Evolutionary conservation across 2,329 filamentous ascomycete genomes (phyloP), one percentile per base, ranked within the genome.

Genomic region (Conoideocrella luteorostrata): DNA sequence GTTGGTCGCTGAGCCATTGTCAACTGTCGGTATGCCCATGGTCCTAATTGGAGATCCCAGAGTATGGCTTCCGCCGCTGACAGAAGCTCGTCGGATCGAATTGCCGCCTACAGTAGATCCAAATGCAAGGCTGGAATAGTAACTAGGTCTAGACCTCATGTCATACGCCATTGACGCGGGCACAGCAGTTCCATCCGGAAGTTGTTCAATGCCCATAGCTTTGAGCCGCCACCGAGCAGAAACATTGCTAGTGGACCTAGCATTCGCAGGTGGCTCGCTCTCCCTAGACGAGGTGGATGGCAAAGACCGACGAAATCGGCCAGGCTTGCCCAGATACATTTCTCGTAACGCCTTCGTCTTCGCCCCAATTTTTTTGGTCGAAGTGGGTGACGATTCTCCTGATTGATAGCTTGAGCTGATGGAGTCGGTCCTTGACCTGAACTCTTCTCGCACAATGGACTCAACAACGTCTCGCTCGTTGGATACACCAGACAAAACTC

Each of bases 181-280:
- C 3, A 77, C 52, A 47, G 72, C 74, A 38, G 71, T 68, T n/a
- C 75, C 68, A 48, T 78, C 69, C 4, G 71, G 66, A 66, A 76
- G 69, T 48, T 69, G 71, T 3, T 75, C 71, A 15, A 78, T 65
- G 9, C 69, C 70, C 69, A 72, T 71, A 33, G 69, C 69, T 41
- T 71, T 72, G 45, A 74, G 59, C 5, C 63, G 59, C 70, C 70
- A 74, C 30, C 66, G 60, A 41, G 68, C 66, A 6, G 68, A 71
- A 6, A 64, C 64, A 40, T 58, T 66, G 52, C 65, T 69, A 3
- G 55, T 43, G 9, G 59, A 55, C 29, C 52, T 54, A 3, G 51
- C 44, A 6, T 48, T 51, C 13, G 61, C 58, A 1, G 58, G 49
- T 15, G 52, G 55, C 18, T 52, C 50, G 22, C 49, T 48, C 11